Base-by-base conservation (phyloP, 495 filamentous ascomycete genomes). In the Talaromyces liani region DNA sequence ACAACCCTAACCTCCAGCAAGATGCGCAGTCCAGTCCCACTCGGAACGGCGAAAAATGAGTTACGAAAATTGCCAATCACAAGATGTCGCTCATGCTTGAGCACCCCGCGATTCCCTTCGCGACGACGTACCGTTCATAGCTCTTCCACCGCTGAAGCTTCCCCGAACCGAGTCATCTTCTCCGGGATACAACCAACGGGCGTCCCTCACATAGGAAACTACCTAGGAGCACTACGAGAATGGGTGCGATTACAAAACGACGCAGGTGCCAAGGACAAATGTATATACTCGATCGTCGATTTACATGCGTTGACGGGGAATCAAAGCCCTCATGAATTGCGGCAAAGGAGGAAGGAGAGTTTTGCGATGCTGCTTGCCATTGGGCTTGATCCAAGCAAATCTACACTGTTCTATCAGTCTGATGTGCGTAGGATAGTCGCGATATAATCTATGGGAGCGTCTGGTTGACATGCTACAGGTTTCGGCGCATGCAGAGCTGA, bases 141-240 rank as follows among this genome's bases (percentile, higher is more conserved):
- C 27, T 62, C 60, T 6, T 22, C 33, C 12, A 47, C 59, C 9
- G 24, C 41, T 53, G 25, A 36, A 3, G 61, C 66, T 58, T 51
- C 34, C 10, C 58, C 64, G 22, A 64, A 68, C 14, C 69, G 66
- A 22, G 67, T 71, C 12, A 71, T 98, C 65, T 98, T 98, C 80
- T 98, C 95, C 9, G 94, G 92, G 31, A 98, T 98, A 65, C 94
- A 98, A 69, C 95, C 94, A 18, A 98, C 94, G 5, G 94, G 93
- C 4, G 77, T 96, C 9, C 95, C 94, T n/a, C 95, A 98, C 71
- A 79, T 98, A 34, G 94, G 94, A 14, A 98, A 98, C 74, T 98
- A 98, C 71, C 82, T 97, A 8, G 94, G 94, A 12, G 95, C 94
- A n/a, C 77, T 98, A 61, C 82, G 84, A 31, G 84, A 90, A 79